Evolutionary conservation across 805 yeast species (phyloP).

Genomic region (Metschnikowia borealis): DNA sequence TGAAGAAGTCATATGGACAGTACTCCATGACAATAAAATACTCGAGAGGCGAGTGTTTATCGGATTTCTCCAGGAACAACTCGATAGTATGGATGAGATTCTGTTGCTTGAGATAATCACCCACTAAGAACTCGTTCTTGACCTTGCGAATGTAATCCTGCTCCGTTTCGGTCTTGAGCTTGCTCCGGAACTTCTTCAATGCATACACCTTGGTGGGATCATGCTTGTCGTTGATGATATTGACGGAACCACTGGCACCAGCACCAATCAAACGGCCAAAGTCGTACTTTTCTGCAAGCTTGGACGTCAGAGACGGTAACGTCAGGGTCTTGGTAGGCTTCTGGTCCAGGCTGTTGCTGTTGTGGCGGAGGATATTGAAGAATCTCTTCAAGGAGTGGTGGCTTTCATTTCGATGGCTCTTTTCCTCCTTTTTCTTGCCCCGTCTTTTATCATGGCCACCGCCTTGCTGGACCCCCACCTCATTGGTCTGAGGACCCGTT

Average conservation of each 20-base stretch:
- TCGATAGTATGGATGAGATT: conserved; percentile 81
- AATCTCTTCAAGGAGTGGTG: conserved; percentile 44
- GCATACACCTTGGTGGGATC: conserved; percentile 60
- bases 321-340: conserved; percentile 7
- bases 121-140: conserved; percentile 76
- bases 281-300: conserved; percentile 57
- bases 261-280: conserved; percentile 72
- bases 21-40: conserved; percentile 86
- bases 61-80: conserved; percentile 55
- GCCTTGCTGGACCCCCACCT: neutral
- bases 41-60: conserved; percentile 18
- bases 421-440: conserved; percentile 7
- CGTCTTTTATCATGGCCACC: conserved; percentile 1
- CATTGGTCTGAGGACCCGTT: neutral
- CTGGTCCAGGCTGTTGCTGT: conserved; percentile 12
- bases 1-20: conserved; percentile 87
- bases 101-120: conserved; percentile 66
- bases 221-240: conserved; percentile 63
- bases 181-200: conserved; percentile 77
- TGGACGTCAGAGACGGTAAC: conserved; percentile 16
- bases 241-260: conserved; percentile 95
- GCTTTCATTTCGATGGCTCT: conserved; percentile 2
- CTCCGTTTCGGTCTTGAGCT: conserved; percentile 56
- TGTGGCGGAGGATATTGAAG: conserved; percentile 44
- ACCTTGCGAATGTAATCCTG: conserved; percentile 74